Base-by-base conservation (phyloP, 805 yeast genomes). In the Nakazawaea sp. region DNA sequence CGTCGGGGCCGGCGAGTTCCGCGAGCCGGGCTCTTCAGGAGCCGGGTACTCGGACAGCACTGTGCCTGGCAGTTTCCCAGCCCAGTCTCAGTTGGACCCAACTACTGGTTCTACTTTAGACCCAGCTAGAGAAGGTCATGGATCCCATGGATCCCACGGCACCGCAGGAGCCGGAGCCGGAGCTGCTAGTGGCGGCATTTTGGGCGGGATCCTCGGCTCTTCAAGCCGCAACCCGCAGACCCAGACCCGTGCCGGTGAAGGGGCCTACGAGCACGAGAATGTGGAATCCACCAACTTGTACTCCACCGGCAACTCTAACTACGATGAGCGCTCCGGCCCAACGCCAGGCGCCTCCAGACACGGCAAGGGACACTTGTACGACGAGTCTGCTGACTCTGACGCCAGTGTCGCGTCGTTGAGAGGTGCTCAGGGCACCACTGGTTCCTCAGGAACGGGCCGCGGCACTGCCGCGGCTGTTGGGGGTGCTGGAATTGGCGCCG, bases 161-260 rank as follows among this genome's bases (percentile, higher is more conserved):
- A 23, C 43, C 17, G 31, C 31, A 7, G 31, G 31, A 11, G 39
- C 36, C 15, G 38, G 33, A 5, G 45, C 40, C 6, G 42, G 23
- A 27, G 48, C 44, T 16, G 46, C 44, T 17, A 41, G 36, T 19
- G 37, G 38, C 4, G 43, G 43, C 21, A 32, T 40, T 17, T 15
- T 41, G 4, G 44, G 41, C n/a, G 42, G 42, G 17, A 19, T 38
- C 26, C 24, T 40, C 6, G 24, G 34, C 4, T 31, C 24, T 10
- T 33, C 34, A 20, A 38, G 30, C 8, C 40, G 42, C 12, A 25
- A 20, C 16, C 27, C 29, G 13, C 21, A 32, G 20, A 32, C 35
- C 12, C 4, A 4, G 7, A 32, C 35, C n/a, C 17, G 35, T 8
- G 18, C n/a, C n/a, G 35, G 27, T 20, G 27, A 20, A 32, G 35